Conservation (phyloP, 495 filamentous ascomycete genomes). For the Sordaria brevicollis region DNA sequence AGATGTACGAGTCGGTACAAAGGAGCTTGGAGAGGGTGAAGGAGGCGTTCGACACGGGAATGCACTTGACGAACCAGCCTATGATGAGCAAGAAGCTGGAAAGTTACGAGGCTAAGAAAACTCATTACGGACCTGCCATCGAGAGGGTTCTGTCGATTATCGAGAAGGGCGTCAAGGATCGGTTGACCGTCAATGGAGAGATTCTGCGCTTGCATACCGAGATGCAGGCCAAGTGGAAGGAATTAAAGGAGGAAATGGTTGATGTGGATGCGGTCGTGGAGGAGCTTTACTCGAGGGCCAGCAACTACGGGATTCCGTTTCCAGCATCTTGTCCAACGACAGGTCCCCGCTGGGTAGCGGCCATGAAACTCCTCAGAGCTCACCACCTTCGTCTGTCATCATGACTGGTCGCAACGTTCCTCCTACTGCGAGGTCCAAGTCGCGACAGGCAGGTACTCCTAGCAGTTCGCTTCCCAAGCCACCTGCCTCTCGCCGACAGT, state of each 20-base stretch:
- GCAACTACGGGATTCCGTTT: constrained; percentile 85
- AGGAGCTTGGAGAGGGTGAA: constrained; percentile 72
- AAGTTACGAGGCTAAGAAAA: constrained; percentile 89
- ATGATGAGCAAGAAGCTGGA: constrained; percentile 70
- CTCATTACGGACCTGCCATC: constrained; percentile 91
- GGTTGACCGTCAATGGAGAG: constrained; percentile 90
- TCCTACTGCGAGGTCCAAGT: constrained; percentile 28
- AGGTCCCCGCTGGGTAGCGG: constrained; percentile 63
- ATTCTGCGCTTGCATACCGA: constrained; percentile 74
- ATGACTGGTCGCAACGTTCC: constrained; percentile 45
- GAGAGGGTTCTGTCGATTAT: constrained; percentile 84
- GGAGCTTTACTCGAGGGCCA: constrained; percentile 57
- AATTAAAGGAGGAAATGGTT: constrained; percentile 61
- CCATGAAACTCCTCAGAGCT: constrained; percentile 73
- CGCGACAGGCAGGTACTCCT: constrained; percentile 24
- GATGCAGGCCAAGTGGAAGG: constrained; percentile 67
- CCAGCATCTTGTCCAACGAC: constrained; percentile 81
- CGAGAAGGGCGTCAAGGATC: constrained; percentile 81
- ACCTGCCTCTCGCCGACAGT: constrained; percentile 27
- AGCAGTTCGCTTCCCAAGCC: constrained; percentile 29
- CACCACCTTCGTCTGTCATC: constrained; percentile 81
- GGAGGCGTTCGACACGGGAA: constrained; percentile 65
- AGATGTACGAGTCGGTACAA: constrained; percentile 89
- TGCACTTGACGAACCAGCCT: constrained; percentile 57
- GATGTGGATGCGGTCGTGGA: constrained; percentile 66